Percentiles rank a stretch among this genome's conserved stretches.
Evolutionary conservation across 1,284 basidiomycete species (phyloP).

Genomic region (Papiliotrema terrestris): DNA sequence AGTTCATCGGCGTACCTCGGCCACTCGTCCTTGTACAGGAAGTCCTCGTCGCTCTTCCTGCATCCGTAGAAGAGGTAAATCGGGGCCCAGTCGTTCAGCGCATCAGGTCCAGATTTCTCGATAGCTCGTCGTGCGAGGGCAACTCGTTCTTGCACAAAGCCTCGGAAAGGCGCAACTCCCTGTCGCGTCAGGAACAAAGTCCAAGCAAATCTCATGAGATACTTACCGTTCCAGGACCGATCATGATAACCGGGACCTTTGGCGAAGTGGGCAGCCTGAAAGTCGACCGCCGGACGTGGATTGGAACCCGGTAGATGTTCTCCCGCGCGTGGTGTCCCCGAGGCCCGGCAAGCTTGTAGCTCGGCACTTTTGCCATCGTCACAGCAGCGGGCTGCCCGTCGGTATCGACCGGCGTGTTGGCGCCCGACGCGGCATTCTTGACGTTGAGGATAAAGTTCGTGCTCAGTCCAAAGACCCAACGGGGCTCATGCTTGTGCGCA

Average conservation of each 20-base stretch:
- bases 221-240: conserved; percentile 55
- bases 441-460: conserved; percentile 91
- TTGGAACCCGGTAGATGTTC: conserved; percentile 74
- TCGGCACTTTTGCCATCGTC: conserved; percentile 54
- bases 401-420: conserved; percentile 46
- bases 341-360: conserved; percentile 84
- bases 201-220: neutral
- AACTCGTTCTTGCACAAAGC: conserved; percentile 95
- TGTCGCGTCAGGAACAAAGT: conserved; percentile 35
- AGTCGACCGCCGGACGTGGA: conserved; percentile 92
- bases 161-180: conserved; percentile 98
- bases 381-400: conserved; percentile 20
- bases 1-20: conserved; percentile 79
- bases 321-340: conserved; percentile 69
- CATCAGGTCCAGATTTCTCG: conserved; percentile 85
- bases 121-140: conserved; percentile 88
- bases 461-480: conserved; percentile 75
- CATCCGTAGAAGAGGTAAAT: conserved; percentile 97
- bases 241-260: conserved; percentile 97
- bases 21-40: conserved; percentile 94
- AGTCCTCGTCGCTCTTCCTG: conserved; percentile 81
- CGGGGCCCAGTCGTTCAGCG: conserved; percentile 89
- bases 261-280: conserved; percentile 96
- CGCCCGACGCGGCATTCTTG: conserved; percentile 67
- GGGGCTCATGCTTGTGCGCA: conserved; percentile 51